These are phyloP conservation scores for Schizosaccharomyces lindneri DNA, from an alignment of 805 yeast genomes.

Conservation along the genomic window DNA sequence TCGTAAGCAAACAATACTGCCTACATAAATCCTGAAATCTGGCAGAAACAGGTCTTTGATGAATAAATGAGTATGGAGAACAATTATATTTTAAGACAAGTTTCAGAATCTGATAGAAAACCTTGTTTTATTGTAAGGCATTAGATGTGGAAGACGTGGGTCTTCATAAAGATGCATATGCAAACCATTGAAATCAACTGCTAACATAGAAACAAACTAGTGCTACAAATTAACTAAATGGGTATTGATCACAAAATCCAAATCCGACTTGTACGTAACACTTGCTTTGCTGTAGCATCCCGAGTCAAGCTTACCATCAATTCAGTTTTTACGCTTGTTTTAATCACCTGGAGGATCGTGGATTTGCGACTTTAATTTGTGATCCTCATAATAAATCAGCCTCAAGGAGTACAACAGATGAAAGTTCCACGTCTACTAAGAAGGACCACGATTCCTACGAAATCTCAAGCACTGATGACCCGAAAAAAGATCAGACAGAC, in stretches of 20 bases:
- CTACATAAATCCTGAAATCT: no score
- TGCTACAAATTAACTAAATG: background rate
- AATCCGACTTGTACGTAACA: background rate
- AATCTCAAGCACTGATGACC: no score
- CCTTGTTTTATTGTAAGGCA: constrained; percentile 1
- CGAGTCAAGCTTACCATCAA: background rate
- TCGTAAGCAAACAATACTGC: no score
- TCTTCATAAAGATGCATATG: no score
- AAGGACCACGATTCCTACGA: background rate
- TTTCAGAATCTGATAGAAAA: background rate
- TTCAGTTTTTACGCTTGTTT: background rate
- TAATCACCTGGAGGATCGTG: background rate
- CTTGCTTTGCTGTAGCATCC: no score
- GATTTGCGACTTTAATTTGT: background rate
- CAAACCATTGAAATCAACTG: background rate
- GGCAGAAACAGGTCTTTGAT: no score
- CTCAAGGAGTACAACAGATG: background rate
- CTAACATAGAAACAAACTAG: background rate
- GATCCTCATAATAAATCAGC: background rate
- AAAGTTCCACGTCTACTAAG: background rate
- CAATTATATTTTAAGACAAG: background rate
- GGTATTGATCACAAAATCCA: background rate
- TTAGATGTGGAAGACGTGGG: background rate
- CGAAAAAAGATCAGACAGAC: no score
- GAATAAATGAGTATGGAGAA: background rate